Evolutionary conservation across 1,284 basidiomycete genomes (phyloP).

Genomic region (Trichosporon sp.): DNA sequence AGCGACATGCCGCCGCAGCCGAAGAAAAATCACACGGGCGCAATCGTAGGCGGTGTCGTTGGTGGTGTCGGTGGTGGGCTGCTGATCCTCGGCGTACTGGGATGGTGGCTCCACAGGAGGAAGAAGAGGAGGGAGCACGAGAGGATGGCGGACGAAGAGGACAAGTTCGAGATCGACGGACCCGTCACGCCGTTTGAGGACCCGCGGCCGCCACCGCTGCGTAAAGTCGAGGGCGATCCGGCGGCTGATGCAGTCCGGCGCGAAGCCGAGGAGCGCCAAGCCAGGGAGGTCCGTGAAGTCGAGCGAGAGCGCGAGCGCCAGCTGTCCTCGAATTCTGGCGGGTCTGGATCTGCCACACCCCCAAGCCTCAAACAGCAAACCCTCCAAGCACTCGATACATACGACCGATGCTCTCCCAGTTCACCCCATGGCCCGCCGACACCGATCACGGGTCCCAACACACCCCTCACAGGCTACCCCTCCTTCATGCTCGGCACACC

Average conservation of each 20-base stretch:
- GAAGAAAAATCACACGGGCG: not conserved
- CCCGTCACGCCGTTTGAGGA: not conserved
- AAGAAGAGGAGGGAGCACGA: not conserved
- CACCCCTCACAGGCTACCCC: not conserved
- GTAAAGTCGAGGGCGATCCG: not conserved
- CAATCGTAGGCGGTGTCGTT: slow-evolving; percentile 13
- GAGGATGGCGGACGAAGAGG: not conserved
- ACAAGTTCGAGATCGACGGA: slow-evolving; percentile 4
- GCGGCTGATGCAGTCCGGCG: not conserved
- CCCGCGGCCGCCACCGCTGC: not conserved
- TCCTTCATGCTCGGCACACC: not conserved
- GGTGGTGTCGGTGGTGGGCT: not conserved
- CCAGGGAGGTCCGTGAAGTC: not conserved
- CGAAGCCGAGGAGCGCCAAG: not conserved
- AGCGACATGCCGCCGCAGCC: not conserved
- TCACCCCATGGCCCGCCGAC: not conserved
- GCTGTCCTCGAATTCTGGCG: not conserved
- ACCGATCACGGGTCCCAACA: not conserved
- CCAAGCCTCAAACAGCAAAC: not conserved
- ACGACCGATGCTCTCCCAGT: not conserved
- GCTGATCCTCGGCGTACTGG: not conserved
- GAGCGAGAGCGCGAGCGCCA: not conserved
- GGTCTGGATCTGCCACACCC: not conserved
- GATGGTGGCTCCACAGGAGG: not conserved
- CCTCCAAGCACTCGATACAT: not conserved